Evolutionary conservation across 176 grass and related monocot species (phyloP).

Genomic region (Hsuehochloa calcarea): DNA sequence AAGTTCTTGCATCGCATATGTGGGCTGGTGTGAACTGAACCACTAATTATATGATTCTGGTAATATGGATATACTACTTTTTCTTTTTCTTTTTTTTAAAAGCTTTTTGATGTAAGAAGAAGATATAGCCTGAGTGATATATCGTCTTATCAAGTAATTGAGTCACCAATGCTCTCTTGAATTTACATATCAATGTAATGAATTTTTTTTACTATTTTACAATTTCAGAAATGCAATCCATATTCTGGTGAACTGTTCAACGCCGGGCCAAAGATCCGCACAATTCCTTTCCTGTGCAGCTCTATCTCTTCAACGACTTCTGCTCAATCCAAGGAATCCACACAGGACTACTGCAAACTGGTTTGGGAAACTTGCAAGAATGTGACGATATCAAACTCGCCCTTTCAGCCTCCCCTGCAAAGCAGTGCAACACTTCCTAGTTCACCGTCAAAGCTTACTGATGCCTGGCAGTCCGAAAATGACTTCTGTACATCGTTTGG

Average conservation of each 20-base stretch:
- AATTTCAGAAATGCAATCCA: slow-evolving; percentile 72
- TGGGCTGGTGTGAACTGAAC: not conserved
- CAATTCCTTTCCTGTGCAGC: slow-evolving; percentile 67
- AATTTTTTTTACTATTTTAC: not conserved
- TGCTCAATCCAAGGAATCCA: slow-evolving; percentile 48
- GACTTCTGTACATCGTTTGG: slow-evolving; percentile 77
- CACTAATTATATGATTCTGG: not conserved
- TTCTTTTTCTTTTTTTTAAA: too few species aligned
- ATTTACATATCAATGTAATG: not conserved
- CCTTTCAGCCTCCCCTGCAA: slow-evolving; percentile 57
- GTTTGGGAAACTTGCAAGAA: slow-evolving; percentile 81
- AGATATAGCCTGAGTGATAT: not conserved
- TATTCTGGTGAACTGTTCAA: slow-evolving; percentile 66
- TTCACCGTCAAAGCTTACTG: slow-evolving; percentile 48
- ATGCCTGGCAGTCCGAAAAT: slow-evolving; percentile 69
- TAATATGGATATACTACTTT: not conserved
- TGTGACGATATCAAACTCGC: slow-evolving; percentile 58
- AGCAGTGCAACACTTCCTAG: slow-evolving; percentile 30
- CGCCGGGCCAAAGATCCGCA: slow-evolving; percentile 33
- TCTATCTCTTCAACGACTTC: slow-evolving; percentile 24
- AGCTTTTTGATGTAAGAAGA: not conserved
- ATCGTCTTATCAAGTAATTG: not conserved
- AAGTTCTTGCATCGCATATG: not conserved
- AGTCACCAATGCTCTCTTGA: not conserved
- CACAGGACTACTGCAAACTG: slow-evolving; percentile 55